Percentiles rank a stretch among this genome's conserved stretches.
These are phyloP conservation scores for Stachybotrys echinatus DNA, from an alignment of 2,329 filamentous ascomycete genomes.

Conservation along the genomic window DNA sequence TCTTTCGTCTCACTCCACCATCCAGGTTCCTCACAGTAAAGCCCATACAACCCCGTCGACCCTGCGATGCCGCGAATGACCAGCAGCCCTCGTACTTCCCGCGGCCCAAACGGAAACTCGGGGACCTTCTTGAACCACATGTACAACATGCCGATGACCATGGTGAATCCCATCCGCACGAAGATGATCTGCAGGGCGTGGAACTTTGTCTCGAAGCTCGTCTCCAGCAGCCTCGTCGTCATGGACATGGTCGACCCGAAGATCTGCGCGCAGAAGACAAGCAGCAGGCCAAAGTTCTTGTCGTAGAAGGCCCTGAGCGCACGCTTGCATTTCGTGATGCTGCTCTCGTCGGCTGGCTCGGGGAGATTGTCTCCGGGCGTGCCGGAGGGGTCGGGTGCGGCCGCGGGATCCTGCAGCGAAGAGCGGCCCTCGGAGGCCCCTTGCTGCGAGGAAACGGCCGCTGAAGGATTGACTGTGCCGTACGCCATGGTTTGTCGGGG, in stretches of 20 bases:
- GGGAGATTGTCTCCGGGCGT: too few species aligned
- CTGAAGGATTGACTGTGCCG: too few species aligned
- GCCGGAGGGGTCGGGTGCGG: too few species aligned
- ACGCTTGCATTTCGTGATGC: neutral
- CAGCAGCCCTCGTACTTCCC: conserved; percentile 57
- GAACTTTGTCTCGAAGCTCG: conserved; percentile 26
- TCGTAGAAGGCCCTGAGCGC: conserved; percentile 37
- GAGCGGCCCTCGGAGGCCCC: too few species aligned
- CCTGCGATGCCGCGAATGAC: conserved; percentile 60
- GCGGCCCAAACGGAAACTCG: conserved; percentile 61
- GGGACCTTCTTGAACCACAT: conserved; percentile 42
- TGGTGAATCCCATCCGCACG: conserved; percentile 33
- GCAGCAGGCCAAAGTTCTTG: conserved; percentile 33
- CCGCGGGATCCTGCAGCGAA: too few species aligned
- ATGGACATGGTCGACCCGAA: conserved; percentile 36
- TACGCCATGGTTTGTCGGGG: too few species aligned
- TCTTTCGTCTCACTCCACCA: neutral
- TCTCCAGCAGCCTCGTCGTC: conserved; percentile 30
- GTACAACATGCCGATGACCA: conserved; percentile 28
- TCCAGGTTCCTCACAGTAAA: conserved; percentile 26
- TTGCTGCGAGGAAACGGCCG: too few species aligned
- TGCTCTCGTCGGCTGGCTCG: neutral
- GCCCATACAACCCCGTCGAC: conserved; percentile 60
- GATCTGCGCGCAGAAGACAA: conserved; percentile 33
- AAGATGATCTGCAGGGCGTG: conserved; percentile 38